A percentile compares a stretch with the other conserved stretches of the same genome.
phyloP scores from a whole-genome alignment of 2,329 filamentous ascomycete species.

The Clathrospora elynae region DNA sequence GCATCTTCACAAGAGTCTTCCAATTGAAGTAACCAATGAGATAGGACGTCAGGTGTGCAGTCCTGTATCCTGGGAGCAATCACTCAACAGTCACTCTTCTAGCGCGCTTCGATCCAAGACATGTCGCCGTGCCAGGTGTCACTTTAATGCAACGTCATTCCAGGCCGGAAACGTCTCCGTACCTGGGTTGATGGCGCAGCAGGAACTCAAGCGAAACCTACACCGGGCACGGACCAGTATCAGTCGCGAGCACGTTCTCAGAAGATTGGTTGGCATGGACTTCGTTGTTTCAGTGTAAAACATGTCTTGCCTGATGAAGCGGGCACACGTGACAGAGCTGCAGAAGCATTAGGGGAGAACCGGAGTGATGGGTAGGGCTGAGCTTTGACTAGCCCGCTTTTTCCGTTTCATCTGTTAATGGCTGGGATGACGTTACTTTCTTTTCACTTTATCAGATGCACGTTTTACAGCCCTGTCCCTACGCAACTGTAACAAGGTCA shows the following conservation, averaged over 20 bases:
- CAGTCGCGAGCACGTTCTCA: slow-evolving; percentile 1
- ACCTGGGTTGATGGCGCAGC: slow-evolving; percentile 8
- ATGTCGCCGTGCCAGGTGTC: slow-evolving; percentile 7
- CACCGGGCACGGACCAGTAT: background rate
- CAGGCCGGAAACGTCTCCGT: slow-evolving; percentile 7
- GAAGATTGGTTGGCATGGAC: background rate
- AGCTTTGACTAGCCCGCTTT: slow-evolving; percentile 38
- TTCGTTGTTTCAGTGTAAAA: background rate
- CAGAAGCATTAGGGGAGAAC: slow-evolving; percentile 32
- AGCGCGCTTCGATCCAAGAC: slow-evolving; percentile 12
- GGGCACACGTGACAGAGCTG: slow-evolving; percentile 38
- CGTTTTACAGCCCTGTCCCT: no score
- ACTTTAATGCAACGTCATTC: slow-evolving; percentile 11
- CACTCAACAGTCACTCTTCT: slow-evolving; percentile 11
- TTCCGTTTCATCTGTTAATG: no score
- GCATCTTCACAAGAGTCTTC: slow-evolving; percentile 5
- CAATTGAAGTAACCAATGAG: slow-evolving; percentile 1
- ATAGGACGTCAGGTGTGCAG: slow-evolving; percentile 13
- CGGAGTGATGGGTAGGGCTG: slow-evolving; percentile 42
- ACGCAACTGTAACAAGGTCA: no score
- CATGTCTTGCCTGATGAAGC: slow-evolving; percentile 7
- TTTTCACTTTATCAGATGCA: slow-evolving; percentile 1
- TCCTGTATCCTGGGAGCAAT: slow-evolving; percentile 2
- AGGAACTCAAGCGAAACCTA: slow-evolving; percentile 4
- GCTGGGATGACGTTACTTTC: slow-evolving; percentile 2